Evolutionary conservation across 2,329 filamentous ascomycete genomes (phyloP).

Genomic region (Nannizziopsis arthrosporioides): DNA sequence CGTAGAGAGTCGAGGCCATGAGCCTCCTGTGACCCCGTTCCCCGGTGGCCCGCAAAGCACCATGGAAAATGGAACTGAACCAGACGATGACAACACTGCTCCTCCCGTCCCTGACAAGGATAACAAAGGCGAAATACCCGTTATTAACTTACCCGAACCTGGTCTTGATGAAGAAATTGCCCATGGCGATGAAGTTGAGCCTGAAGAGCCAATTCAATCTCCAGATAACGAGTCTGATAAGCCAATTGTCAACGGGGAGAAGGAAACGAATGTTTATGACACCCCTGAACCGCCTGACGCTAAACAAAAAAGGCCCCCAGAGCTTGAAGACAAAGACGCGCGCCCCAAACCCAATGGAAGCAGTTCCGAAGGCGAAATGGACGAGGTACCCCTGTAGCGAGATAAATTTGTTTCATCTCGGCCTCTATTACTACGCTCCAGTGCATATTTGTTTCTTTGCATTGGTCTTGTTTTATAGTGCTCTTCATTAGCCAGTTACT

Average conservation of each 20-base stretch:
- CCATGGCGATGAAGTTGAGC: constrained; percentile 12
- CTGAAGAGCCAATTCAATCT: constrained; percentile 9
- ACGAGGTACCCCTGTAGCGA: constrained; percentile 18
- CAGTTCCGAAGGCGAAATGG: constrained; percentile 16
- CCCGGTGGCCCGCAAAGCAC: constrained; percentile 15
- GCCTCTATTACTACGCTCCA: not conserved
- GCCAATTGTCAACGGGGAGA: not conserved
- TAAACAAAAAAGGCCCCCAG: not conserved
- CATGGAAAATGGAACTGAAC: constrained; percentile 8
- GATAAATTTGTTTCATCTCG: too few species aligned
- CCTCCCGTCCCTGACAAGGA: constrained; percentile 18
- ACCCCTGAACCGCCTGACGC: not conserved
- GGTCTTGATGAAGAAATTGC: constrained; percentile 2
- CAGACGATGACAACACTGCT: constrained; percentile 13
- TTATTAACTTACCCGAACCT: not conserved
- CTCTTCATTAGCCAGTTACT: too few species aligned
- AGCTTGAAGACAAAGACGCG: not conserved
- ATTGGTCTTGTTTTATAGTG: too few species aligned
- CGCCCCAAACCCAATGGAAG: constrained; percentile 2
- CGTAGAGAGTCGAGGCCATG: constrained; percentile 13
- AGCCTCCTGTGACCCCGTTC: constrained; percentile 20
- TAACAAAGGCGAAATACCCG: constrained; percentile 3
- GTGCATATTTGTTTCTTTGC: too few species aligned
- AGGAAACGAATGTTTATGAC: constrained; percentile 12
- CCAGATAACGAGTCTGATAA: constrained; percentile 9